Evolutionary conservation across 208 protist genomes (phyloP).

Genomic region (Leishmania gerbilli): DNA sequence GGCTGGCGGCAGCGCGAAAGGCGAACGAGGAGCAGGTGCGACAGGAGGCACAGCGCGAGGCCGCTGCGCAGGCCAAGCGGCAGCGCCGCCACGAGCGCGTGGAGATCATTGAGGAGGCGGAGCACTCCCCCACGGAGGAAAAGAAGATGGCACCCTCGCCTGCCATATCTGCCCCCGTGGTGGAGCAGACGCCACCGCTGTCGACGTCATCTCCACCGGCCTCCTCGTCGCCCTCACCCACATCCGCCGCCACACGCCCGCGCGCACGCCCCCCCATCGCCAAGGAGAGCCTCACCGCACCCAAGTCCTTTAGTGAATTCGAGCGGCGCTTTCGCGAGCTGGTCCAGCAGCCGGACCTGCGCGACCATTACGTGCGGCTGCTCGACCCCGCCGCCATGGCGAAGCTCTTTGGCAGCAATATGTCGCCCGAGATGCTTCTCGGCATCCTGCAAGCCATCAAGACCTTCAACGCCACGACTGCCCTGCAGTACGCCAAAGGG

Average conservation of each 20-base stretch:
- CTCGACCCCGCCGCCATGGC: constrained; percentile 56
- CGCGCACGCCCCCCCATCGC: constrained; percentile 37
- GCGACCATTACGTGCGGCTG: constrained; percentile 63
- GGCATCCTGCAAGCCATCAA: constrained; percentile 56
- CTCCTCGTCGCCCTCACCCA: not conserved
- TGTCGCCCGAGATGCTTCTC: constrained; percentile 82
- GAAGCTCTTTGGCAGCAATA: constrained; percentile 82
- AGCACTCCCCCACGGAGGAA: constrained; percentile 4
- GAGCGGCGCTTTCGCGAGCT: constrained; percentile 80
- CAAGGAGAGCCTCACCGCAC: constrained; percentile 68
- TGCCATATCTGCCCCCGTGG: not conserved
- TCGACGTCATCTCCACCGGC: not conserved
- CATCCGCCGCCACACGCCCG: constrained; percentile 7
- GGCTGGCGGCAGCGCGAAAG: constrained; percentile 28
- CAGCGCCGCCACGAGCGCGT: constrained; percentile 59
- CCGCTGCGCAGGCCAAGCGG: constrained; percentile 30
- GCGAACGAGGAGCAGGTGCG: constrained; percentile 36
- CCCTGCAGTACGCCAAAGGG: constrained; percentile 64
- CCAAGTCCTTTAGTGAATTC: constrained; percentile 87
- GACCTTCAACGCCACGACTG: constrained; percentile 36
- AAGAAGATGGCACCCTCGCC: constrained; percentile 10
- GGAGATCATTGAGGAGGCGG: constrained; percentile 67
- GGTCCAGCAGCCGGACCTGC: constrained; percentile 61
- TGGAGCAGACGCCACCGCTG: constrained; percentile 9
- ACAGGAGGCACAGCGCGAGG: constrained; percentile 33